These are phyloP conservation scores for Fonsecaea nubica DNA, from an alignment of 2,329 filamentous ascomycete species.

Conservation along the genomic window DNA sequence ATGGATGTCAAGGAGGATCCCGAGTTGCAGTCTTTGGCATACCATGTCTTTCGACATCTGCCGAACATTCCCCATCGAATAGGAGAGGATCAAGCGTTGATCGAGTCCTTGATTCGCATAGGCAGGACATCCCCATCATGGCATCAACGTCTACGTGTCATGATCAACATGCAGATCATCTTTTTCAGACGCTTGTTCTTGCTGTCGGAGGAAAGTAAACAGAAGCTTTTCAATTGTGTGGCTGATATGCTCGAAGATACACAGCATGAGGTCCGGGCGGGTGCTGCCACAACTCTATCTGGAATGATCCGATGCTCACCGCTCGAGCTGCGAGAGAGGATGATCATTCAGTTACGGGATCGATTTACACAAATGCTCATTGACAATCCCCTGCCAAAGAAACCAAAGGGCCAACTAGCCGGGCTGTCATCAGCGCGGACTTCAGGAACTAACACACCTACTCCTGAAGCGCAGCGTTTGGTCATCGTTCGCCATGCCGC, in stretches of 20 bases:
- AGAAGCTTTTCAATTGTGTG: conserved; percentile 87
- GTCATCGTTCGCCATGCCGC: conserved; percentile 86
- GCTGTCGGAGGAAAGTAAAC: conserved; percentile 74
- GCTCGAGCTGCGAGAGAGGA: conserved; percentile 74
- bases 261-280: conserved; percentile 92
- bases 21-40: conserved; percentile 90
- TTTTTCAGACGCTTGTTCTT: conserved; percentile 97
- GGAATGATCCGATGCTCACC: conserved; percentile 99
- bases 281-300: conserved; percentile 88
- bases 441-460: conserved; percentile 56
- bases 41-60: conserved; percentile 94
- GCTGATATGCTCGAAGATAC: conserved; percentile 90
- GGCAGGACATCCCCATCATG: conserved; percentile 83
- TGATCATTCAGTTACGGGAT: conserved; percentile 75
- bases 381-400: conserved; percentile 86
- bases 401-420: conserved; percentile 46
- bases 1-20: conserved; percentile 99
- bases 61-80: conserved; percentile 92
- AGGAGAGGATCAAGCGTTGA: conserved; percentile 84
- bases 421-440: conserved; percentile 49
- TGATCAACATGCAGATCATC: conserved; percentile 98
- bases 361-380: conserved; percentile 80
- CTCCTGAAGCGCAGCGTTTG: conserved; percentile 69
- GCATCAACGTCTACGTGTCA: conserved; percentile 92
- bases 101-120: conserved; percentile 83